Conservation (phyloP, 345 rosid genomes). For the Citropsis articulata region DNA sequence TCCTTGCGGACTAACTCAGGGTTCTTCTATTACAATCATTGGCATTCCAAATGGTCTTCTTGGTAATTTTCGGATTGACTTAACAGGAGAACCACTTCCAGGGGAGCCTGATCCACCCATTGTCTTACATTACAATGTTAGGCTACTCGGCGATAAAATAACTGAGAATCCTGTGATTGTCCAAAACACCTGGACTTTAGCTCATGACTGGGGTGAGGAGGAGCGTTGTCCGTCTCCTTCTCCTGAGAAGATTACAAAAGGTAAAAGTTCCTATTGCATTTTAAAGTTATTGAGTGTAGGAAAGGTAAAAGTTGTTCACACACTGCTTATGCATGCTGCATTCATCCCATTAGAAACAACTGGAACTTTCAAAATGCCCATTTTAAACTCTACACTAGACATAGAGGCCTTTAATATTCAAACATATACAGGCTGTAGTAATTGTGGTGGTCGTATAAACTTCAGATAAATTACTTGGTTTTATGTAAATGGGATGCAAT, state of each 20-base stretch:
- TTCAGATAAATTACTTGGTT: neutral
- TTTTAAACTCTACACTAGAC: neutral
- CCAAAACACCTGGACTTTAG: slow-evolving; percentile 91
- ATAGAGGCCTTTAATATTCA: neutral
- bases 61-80: slow-evolving; percentile 81
- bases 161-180: slow-evolving; percentile 98
- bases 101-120: slow-evolving; percentile 99
- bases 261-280: slow-evolving; percentile 22
- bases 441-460: neutral
- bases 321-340: neutral
- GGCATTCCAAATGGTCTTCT: slow-evolving; percentile 89
- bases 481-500: neutral
- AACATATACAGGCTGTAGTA: neutral
- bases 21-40: slow-evolving; percentile 86
- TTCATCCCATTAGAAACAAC: neutral
- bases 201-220: slow-evolving; percentile 97
- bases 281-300: neutral
- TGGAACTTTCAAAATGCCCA: neutral
- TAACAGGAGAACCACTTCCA: slow-evolving; percentile 90
- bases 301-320: neutral
- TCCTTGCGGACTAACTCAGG: slow-evolving; percentile 95
- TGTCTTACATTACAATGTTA: slow-evolving; percentile 87
- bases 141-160: slow-evolving; percentile 91
- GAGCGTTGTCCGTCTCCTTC: slow-evolving; percentile 90
- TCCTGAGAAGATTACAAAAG: slow-evolving; percentile 74